Conservation (phyloP, 192 early-diverging fungal species). For the Radiomyces spectabilis region DNA sequence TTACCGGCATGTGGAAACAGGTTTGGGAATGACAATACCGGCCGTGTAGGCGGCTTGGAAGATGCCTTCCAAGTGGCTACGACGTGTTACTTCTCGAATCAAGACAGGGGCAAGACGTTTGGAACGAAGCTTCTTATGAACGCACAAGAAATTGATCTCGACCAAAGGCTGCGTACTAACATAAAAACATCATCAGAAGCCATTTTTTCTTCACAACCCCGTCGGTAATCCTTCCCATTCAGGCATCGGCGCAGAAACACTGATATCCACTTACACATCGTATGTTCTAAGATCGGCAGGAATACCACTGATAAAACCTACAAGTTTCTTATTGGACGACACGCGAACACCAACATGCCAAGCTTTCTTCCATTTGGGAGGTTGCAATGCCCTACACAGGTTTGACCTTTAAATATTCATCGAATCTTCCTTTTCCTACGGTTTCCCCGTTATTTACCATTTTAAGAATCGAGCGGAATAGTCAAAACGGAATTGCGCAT, state of each 20-base stretch:
- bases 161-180: constrained; percentile 60
- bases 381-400: constrained; percentile 70
- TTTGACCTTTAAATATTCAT: not conserved
- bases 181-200: not conserved
- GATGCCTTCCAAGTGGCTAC: constrained; percentile 83
- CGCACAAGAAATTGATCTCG: constrained; percentile 97
- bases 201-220: not conserved
- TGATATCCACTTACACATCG: constrained; percentile 46
- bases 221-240: not conserved
- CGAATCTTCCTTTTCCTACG: not conserved
- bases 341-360: constrained; percentile 97
- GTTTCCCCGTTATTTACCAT: constrained; percentile 49
- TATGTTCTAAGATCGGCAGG: constrained; percentile 75
- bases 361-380: constrained; percentile 79
- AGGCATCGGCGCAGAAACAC: too few relatives aligned
- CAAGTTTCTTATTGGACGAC: constrained; percentile 65
- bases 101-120: constrained; percentile 94
- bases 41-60: constrained; percentile 99
- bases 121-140: constrained; percentile 91
- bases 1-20: constrained; percentile 64
- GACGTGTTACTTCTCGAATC: constrained; percentile 96
- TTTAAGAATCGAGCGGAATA: constrained; percentile 89
- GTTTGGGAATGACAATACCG: constrained; percentile 85
- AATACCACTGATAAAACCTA: constrained; percentile 94
- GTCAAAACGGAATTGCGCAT: constrained; percentile 94